These are phyloP conservation scores for Neostapfia colusana DNA, from an alignment of 176 grass and related monocot species.

Conservation along the genomic window DNA sequence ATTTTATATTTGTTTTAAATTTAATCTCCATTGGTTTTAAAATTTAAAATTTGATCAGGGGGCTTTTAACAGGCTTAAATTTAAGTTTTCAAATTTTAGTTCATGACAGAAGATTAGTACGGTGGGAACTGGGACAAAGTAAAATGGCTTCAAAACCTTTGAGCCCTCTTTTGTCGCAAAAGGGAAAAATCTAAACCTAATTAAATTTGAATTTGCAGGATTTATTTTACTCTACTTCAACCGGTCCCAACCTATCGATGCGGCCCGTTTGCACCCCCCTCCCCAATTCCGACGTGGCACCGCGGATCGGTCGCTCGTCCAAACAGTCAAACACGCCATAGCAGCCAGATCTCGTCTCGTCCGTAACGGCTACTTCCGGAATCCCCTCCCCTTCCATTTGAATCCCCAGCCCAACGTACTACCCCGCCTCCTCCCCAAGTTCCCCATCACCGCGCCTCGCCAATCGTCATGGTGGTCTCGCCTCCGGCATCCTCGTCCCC, in stretches of 20 bases:
- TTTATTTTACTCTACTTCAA: not conserved
- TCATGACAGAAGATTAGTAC: too few species aligned
- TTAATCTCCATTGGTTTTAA: too few species aligned
- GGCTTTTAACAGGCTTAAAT: too few species aligned
- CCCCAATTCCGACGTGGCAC: not conserved
- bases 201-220: not conserved
- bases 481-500: constrained; percentile 26
- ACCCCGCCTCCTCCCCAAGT: not conserved
- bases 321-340: too few species aligned
- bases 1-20: too few species aligned
- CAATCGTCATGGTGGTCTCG: constrained; percentile 23
- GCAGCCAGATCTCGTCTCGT: not conserved
- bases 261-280: not conserved
- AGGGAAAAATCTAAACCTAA: not conserved
- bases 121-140: too few species aligned
- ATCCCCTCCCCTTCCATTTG: constrained; percentile 20
- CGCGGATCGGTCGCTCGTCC: not conserved
- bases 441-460: not conserved
- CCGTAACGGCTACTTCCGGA: constrained; percentile 40
- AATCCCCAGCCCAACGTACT: constrained; percentile 13
- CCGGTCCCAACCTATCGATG: not conserved
- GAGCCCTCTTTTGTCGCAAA: too few species aligned
- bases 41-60: too few species aligned
- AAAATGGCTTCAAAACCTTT: too few species aligned
- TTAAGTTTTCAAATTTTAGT: too few species aligned